Base-by-base conservation (phyloP, 352 stramenopile genomes). In the Pythium apleroticum region DNA sequence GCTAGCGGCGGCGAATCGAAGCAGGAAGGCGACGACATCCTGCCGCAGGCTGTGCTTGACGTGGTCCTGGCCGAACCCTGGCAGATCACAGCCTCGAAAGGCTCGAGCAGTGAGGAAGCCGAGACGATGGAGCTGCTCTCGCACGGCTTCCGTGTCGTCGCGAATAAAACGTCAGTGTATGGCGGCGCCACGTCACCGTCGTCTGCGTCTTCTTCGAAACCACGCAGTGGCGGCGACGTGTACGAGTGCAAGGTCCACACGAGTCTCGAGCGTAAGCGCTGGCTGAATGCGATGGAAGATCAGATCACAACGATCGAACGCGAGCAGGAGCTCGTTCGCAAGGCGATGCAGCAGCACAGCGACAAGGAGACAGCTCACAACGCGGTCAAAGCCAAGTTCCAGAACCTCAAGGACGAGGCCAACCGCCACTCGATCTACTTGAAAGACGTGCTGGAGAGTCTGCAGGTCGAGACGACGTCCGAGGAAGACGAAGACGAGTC, bases 211-310 rank as follows among this genome's bases (percentile, higher is more conserved):
- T 54, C 30, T 20, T 25, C 53, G 0, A 31, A 55, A 10, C 33
- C 12, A 17, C 33, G 33, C 15, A 31, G n/a, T 22, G 35, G n/a
- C 1, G 77, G 69, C 1, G 63, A 63, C 15, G 46, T 76, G 10
- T 54, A 86, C n/a, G 75, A 81, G 19, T 89, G 78, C 64, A 79
- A 80, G 62, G 75, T 76, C 10, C 78, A 80, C 9, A 88, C 80
- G 10, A 84, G 73, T 69, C 71, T 91, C 10, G 81, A 91, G 43
- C 73, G 78, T 28, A 91, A 91, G 58, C 75, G 82, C 27, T 89
- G 82, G 82, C 54, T 87, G 8, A 85, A 91, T 46, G 78, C 82
- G 0, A 75, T 91, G 15, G 74, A 90, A 54, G 82, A 91, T 20
- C 63, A 84, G 41, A 33, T 91, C 27, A 4, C 35, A 1, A 73